Evolutionary conservation across 176 grass and related monocot genomes (phyloP).

Genomic region (Oryza meyeriana): DNA sequence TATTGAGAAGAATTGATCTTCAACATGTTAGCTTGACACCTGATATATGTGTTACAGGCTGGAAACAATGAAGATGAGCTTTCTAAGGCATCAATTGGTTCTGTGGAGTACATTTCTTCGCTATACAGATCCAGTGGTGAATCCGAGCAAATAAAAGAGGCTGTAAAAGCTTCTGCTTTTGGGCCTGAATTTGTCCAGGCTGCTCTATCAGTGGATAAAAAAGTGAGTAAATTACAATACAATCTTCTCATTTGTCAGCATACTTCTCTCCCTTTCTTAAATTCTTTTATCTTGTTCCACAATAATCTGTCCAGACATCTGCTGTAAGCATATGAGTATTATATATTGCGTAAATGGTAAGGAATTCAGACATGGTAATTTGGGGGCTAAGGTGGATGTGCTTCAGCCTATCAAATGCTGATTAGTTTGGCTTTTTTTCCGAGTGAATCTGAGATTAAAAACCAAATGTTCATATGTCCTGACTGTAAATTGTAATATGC

Average conservation of each 20-base stretch:
- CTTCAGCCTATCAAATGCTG: not conserved
- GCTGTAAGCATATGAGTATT: not conserved
- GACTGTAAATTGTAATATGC: not conserved
- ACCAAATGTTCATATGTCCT: not conserved
- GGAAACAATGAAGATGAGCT: constrained; percentile 42
- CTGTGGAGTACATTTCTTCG: constrained; percentile 88
- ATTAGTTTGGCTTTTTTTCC: not conserved
- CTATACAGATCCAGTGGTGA: constrained; percentile 72
- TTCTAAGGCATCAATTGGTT: constrained; percentile 88
- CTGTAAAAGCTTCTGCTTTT: constrained; percentile 63
- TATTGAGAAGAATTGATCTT: constrained; percentile 17
- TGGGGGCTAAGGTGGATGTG: not conserved
- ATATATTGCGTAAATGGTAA: constrained; percentile 11
- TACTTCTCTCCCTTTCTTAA: not conserved
- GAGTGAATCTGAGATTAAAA: not conserved
- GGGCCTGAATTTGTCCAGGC: constrained; percentile 94
- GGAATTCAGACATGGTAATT: not conserved
- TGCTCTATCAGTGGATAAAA: constrained; percentile 87
- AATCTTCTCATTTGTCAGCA: constrained; percentile 20
- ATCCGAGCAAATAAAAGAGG: constrained; percentile 74
- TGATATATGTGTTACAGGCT: constrained; percentile 45
- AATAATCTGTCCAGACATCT: not conserved
- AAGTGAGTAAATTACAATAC: constrained; percentile 43
- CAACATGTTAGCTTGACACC: constrained; percentile 5
- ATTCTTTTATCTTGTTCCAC: not conserved